A percentile compares a stretch with the other conserved stretches of the same genome.
Conservation (phyloP, 768 basidiomycete genomes). For the Boletellus ananas region DNA sequence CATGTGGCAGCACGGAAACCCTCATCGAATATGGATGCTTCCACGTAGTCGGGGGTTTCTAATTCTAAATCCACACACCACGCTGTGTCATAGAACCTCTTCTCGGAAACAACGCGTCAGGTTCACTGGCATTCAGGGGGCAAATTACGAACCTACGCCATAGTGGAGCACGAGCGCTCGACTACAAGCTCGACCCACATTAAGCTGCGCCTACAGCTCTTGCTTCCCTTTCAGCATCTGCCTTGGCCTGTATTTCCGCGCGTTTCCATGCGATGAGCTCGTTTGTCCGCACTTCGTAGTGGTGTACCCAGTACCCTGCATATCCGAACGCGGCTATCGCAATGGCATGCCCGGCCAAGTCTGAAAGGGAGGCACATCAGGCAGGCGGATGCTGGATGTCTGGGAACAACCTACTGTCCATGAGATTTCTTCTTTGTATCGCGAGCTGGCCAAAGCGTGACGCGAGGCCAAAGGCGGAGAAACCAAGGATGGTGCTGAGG, state of each 20-base stretch:
- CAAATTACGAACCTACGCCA: slow-evolving; percentile 23
- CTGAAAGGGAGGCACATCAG: slow-evolving; percentile 35
- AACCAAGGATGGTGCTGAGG: slow-evolving; percentile 68
- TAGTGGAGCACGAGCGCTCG: not conserved
- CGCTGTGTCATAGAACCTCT: slow-evolving; percentile 6
- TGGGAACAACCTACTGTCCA: slow-evolving; percentile 60
- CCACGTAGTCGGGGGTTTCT: slow-evolving; percentile 9
- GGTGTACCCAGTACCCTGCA: slow-evolving; percentile 71
- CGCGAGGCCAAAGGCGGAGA: slow-evolving; percentile 78
- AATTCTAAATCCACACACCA: slow-evolving; percentile 13
- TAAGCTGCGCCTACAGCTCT: slow-evolving; percentile 20
- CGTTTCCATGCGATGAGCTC: slow-evolving; percentile 64
- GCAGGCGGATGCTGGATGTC: not conserved
- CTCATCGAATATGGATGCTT: not conserved
- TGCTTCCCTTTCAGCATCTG: slow-evolving; percentile 20
- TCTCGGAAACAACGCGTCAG: slow-evolving; percentile 9
- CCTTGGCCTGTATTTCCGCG: slow-evolving; percentile 51
- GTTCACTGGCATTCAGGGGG: not conserved
- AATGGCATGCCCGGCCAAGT: slow-evolving; percentile 67
- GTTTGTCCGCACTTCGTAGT: slow-evolving; percentile 59
- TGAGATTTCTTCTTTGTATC: slow-evolving; percentile 75
- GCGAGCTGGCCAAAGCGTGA: slow-evolving; percentile 84
- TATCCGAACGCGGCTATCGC: slow-evolving; percentile 69
- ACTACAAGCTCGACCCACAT: slow-evolving; percentile 8
- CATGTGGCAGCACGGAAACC: slow-evolving; percentile 5